Conservation (phyloP, 306 rosid genomes). For the Acacia acuminata region DNA sequence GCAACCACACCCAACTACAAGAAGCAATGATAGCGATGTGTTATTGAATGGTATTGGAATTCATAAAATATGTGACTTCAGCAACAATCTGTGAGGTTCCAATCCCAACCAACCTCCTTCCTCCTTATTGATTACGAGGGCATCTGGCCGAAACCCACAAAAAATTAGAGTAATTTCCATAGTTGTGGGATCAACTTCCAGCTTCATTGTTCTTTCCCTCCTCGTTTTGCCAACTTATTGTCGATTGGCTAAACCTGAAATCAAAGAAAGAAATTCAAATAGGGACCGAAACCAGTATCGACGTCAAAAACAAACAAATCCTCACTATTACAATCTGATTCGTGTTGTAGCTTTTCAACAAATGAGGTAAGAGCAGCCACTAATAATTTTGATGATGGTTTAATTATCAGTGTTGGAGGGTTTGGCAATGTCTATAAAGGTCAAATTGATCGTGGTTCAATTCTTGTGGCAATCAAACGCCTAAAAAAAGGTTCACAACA, state of each 20-base stretch:
- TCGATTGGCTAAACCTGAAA: neutral
- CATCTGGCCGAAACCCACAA: neutral
- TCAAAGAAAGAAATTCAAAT: neutral
- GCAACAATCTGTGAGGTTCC: no score
- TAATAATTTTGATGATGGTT: constrained; percentile 1
- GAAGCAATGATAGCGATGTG: neutral
- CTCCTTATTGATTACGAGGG: neutral
- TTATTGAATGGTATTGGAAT: constrained; percentile 1
- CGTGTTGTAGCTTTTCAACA: constrained; percentile 27
- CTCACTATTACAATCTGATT: neutral
- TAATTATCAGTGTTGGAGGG: no score
- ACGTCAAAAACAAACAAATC: neutral
- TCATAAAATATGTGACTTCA: neutral
- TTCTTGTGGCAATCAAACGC: no score
- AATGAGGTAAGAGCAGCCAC: constrained; percentile 30
- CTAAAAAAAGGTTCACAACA: no score
- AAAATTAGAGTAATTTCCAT: neutral
- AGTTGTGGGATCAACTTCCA: neutral
- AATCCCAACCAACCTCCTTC: no score
- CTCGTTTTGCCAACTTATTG: neutral
- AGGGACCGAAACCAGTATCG: neutral
- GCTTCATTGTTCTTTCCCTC: neutral
- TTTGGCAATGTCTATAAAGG: no score
- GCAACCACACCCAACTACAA: neutral
- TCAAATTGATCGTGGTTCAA: no score